phyloP scores from a whole-genome alignment of 1,284 basidiomycete species.

The Wallemia mellicola region DNA sequence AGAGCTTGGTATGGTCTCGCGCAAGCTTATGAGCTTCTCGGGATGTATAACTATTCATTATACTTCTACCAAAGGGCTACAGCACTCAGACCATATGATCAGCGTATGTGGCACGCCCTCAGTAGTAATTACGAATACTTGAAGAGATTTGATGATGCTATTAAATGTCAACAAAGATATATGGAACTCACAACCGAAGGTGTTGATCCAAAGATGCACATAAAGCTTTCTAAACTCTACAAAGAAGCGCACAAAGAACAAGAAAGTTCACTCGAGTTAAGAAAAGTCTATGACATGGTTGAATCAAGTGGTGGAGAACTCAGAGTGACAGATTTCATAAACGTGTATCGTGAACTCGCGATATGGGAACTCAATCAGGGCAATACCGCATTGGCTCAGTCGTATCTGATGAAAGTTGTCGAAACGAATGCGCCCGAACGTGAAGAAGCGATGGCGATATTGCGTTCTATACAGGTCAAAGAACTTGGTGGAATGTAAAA shows the following conservation, averaged over 20 bases:
- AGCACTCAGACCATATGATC: conserved; percentile 68
- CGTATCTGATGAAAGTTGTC: conserved; percentile 36
- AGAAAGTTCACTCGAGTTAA: conserved; percentile 39
- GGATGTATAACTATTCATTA: conserved; percentile 83
- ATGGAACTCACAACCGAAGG: conserved; percentile 45
- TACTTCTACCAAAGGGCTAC: conserved; percentile 93
- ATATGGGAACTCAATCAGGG: conserved; percentile 14
- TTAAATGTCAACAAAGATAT: conserved; percentile 63
- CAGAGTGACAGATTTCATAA: conserved; percentile 38
- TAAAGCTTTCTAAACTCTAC: conserved; percentile 49
- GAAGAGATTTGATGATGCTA: conserved; percentile 50
- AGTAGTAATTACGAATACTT: conserved; percentile 81
- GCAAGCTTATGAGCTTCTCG: conserved; percentile 84
- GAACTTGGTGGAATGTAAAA: not conserved
- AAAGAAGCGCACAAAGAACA: conserved; percentile 30
- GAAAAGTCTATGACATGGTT: conserved; percentile 36
- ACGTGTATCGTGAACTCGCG: conserved; percentile 25
- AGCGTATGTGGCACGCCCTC: conserved; percentile 81
- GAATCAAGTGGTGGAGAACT: conserved; percentile 52
- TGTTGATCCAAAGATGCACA: conserved; percentile 38
- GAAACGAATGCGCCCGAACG: conserved; percentile 32
- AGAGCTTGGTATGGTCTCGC: conserved; percentile 95
- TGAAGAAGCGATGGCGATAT: conserved; percentile 5
- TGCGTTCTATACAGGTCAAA: not conserved
- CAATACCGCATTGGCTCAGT: conserved; percentile 9